A percentile compares a stretch with the other conserved stretches of the same genome.
Conservation (phyloP, 805 yeast species). For the Candida easanensis region DNA sequence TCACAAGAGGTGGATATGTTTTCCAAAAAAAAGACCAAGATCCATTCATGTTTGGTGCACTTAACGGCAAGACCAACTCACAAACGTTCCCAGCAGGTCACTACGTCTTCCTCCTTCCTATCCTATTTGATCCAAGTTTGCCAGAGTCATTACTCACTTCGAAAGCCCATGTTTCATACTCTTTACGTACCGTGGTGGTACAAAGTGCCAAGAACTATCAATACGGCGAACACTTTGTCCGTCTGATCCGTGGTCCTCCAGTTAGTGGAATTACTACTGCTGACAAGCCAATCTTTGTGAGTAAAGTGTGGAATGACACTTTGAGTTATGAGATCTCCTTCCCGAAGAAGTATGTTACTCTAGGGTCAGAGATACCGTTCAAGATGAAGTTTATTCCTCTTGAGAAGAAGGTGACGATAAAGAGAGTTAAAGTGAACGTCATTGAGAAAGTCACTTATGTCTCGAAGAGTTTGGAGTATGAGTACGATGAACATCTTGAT, state of each 20-base stretch:
- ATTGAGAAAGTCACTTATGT: conserved; percentile 64
- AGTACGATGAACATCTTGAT: conserved; percentile 41
- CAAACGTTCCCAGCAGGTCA: conserved; percentile 54
- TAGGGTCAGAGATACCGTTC: conserved; percentile 58
- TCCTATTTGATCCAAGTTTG: conserved; percentile 55
- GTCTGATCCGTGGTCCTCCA: conserved; percentile 41
- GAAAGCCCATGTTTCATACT: conserved; percentile 45
- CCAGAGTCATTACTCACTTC: conserved; percentile 60
- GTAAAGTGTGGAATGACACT: conserved; percentile 70
- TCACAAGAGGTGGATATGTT: conserved; percentile 18
- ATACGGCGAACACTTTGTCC: conserved; percentile 33
- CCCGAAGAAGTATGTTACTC: conserved; percentile 64
- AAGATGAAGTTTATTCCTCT: conserved; percentile 67
- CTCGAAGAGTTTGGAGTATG: conserved; percentile 51
- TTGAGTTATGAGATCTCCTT: conserved; percentile 69
- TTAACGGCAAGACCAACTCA: conserved; percentile 11
- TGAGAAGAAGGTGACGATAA: conserved; percentile 57
- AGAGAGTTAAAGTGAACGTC: conserved; percentile 62
- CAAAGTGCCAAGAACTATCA: conserved; percentile 30
- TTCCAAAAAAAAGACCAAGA: conserved; percentile 10
- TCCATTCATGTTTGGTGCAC: conserved; percentile 17
- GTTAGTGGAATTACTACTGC: conserved; percentile 34
- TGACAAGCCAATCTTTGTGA: conserved; percentile 75
- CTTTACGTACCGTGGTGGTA: conserved; percentile 33
- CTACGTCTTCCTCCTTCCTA: conserved; percentile 65